A percentile compares a stretch with the other conserved stretches of the same genome.
phyloP scores from a whole-genome alignment of 345 rosid species.

The Camelina sativa region DNA sequence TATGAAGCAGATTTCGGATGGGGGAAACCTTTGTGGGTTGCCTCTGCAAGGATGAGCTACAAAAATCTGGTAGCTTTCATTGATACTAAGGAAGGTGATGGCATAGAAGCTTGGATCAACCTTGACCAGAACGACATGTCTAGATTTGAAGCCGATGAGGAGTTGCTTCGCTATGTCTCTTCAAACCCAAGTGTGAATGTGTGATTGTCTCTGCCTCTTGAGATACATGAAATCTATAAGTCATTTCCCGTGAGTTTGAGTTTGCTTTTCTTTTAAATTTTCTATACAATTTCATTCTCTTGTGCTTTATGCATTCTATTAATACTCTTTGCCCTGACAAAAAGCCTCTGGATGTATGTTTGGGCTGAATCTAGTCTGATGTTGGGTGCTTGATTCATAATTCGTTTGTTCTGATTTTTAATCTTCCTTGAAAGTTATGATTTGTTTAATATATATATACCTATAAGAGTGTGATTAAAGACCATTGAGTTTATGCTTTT shows the following conservation, averaged over 20 bases:
- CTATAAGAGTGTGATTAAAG: background rate
- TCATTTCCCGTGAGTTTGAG: background rate
- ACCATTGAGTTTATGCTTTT: background rate
- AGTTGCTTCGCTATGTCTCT: conserved; percentile 32
- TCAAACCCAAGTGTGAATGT: conserved; percentile 13
- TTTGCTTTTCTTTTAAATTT: background rate
- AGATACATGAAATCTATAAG: conserved; percentile 1
- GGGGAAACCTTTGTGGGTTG: conserved; percentile 39
- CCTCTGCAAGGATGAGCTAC: conserved; percentile 30
- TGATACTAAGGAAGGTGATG: conserved; percentile 33
- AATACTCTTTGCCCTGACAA: background rate
- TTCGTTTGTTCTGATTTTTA: background rate
- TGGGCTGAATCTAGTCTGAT: background rate
- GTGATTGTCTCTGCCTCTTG: conserved; percentile 15
- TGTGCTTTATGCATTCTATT: background rate
- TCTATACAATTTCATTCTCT: background rate
- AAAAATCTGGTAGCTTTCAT: conserved; percentile 28
- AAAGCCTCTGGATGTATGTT: conserved; percentile 1
- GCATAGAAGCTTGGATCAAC: conserved; percentile 39
- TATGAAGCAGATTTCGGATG: conserved; percentile 40
- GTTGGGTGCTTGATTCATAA: background rate
- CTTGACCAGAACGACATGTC: conserved; percentile 37
- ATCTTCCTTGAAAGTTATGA: background rate
- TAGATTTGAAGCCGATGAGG: conserved; percentile 28
- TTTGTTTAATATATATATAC: background rate